phyloP scores from a whole-genome alignment of 2,329 filamentous ascomycete genomes.

The Verruconis gallopava region DNA sequence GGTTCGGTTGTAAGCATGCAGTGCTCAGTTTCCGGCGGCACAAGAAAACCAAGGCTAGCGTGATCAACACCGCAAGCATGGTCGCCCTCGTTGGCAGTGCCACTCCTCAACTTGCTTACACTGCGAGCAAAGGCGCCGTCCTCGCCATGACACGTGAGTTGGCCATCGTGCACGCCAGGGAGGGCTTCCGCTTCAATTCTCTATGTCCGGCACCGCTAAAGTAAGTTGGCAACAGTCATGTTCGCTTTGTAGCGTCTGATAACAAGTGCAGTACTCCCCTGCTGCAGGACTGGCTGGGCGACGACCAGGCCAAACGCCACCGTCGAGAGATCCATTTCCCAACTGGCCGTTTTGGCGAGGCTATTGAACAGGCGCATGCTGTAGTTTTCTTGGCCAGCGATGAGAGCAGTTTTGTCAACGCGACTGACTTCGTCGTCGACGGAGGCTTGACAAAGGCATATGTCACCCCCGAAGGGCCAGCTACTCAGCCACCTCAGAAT shows the following conservation, averaged over 20 bases:
- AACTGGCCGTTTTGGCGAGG: conserved; percentile 76
- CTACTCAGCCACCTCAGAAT: conserved; percentile 8
- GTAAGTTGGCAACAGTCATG: conserved; percentile 24
- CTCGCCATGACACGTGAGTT: conserved; percentile 81
- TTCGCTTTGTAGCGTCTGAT: no score
- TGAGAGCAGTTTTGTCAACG: conserved; percentile 82
- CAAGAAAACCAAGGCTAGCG: conserved; percentile 63
- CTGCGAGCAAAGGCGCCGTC: conserved; percentile 85
- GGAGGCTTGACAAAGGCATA: conserved; percentile 76
- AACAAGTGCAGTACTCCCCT: conserved; percentile 52
- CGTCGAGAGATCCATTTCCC: conserved; percentile 86
- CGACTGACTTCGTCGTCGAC: conserved; percentile 86
- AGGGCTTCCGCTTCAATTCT: conserved; percentile 81
- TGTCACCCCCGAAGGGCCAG: conserved; percentile 10
- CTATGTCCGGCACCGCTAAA: conserved; percentile 86
- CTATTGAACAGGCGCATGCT: conserved; percentile 84
- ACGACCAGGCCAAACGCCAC: conserved; percentile 67
- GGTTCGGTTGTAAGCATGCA: conserved; percentile 89
- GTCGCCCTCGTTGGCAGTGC: conserved; percentile 79
- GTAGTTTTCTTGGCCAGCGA: conserved; percentile 80
- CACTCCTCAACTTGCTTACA: conserved; percentile 84
- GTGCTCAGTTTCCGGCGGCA: conserved; percentile 68
- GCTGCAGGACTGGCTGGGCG: conserved; percentile 85
- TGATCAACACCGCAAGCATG: conserved; percentile 88
- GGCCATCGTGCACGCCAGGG: conserved; percentile 81